Percentiles rank a stretch among this genome's conserved stretches.
phyloP scores from a whole-genome alignment of 2,329 filamentous ascomycete species.

The Fusarium sp. region DNA sequence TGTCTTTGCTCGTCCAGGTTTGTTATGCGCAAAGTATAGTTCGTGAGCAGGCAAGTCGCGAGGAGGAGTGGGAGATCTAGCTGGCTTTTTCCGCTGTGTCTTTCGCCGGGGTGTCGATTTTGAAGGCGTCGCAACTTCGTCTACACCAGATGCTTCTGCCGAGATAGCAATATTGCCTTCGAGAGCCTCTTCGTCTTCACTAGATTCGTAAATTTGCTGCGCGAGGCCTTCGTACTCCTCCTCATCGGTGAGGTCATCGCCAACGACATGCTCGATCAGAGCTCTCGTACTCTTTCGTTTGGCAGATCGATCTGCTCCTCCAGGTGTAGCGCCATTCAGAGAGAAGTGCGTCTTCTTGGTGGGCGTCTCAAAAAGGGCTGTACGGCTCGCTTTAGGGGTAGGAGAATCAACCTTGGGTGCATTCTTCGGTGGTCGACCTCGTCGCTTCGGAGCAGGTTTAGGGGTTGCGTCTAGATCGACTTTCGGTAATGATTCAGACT shows the following conservation, averaged over 20 bases:
- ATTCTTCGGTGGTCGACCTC: conserved; percentile 53
- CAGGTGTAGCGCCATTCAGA: conserved; percentile 66
- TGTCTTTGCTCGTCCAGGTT: conserved; percentile 82
- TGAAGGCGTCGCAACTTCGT: conserved; percentile 58
- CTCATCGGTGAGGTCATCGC: conserved; percentile 74
- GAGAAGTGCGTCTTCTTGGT: conserved; percentile 49
- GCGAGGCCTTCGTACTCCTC: conserved; percentile 78
- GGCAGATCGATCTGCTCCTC: conserved; percentile 85
- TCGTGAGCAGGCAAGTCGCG: conserved; percentile 87
- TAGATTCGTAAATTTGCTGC: conserved; percentile 73
- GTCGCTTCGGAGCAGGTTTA: conserved; percentile 52
- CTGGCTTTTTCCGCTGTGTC: conserved; percentile 47
- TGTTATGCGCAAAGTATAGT: conserved; percentile 93
- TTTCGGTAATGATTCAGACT: conserved; percentile 30
- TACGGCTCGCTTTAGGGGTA: conserved; percentile 55
- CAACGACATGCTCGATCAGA: conserved; percentile 78
- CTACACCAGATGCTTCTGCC: conserved; percentile 39
- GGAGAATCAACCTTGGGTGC: conserved; percentile 49
- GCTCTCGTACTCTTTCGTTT: conserved; percentile 84
- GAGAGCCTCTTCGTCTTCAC: conserved; percentile 62
- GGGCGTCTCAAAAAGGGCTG: conserved; percentile 55
- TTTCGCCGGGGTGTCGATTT: conserved; percentile 56
- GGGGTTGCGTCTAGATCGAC: conserved; percentile 45
- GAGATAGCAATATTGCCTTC: conserved; percentile 40
- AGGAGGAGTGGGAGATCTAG: conserved; percentile 80